phyloP scores from a whole-genome alignment of 441 rosid genomes.

The Populus hybrid region DNA sequence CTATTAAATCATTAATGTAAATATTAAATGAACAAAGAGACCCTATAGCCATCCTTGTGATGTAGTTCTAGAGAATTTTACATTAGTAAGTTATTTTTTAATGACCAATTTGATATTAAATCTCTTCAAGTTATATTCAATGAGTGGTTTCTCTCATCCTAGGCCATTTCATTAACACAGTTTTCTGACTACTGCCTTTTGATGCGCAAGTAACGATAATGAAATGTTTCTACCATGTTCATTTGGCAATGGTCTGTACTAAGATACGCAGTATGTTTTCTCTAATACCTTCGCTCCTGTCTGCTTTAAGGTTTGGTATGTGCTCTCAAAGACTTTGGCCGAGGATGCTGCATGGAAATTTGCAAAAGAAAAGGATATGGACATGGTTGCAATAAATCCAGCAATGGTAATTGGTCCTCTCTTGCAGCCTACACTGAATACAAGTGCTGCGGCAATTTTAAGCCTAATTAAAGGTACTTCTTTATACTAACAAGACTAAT shows the following conservation, averaged over 20 bases:
- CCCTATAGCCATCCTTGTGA: background rate
- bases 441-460: constrained; percentile 68
- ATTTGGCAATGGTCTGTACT: background rate
- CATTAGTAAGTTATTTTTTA: background rate
- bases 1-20: background rate
- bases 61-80: background rate
- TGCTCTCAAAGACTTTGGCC: constrained; percentile 79
- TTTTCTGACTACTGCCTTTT: background rate
- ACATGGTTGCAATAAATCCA: constrained; percentile 74
- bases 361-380: constrained; percentile 69
- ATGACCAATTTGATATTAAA: background rate
- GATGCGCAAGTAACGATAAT: background rate
- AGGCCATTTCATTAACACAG: background rate
- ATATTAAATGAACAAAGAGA: background rate
- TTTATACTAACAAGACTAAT: background rate
- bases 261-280: background rate
- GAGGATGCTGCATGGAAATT: constrained; percentile 88
- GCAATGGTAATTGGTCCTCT: constrained; percentile 94
- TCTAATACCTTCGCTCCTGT: background rate
- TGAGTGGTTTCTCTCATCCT: background rate
- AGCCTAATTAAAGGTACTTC: constrained; percentile 61
- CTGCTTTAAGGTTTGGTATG: constrained; percentile 69
- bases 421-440: constrained; percentile 80
- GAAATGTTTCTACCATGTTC: background rate
- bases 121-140: background rate